Conservation (phyloP, 1,284 basidiomycete species). For the Agaricales sp. region DNA sequence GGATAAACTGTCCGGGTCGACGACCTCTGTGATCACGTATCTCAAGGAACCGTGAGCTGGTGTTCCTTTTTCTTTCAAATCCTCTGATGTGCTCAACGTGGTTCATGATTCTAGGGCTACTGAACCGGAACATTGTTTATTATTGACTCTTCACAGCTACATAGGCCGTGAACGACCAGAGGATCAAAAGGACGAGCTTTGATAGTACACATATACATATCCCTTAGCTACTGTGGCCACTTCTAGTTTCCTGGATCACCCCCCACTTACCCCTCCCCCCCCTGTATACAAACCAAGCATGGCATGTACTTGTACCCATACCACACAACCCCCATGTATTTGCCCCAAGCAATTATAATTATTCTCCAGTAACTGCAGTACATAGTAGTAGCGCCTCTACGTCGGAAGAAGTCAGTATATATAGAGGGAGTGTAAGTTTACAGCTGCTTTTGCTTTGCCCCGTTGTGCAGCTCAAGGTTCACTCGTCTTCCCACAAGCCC, state of each 20-base stretch:
- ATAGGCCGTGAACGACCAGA: slow-evolving; percentile 1
- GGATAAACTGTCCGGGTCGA: slow-evolving; percentile 23
- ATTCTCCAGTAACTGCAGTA: not conserved
- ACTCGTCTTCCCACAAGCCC: slow-evolving; percentile 53
- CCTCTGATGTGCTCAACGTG: not conserved
- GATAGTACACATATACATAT: slow-evolving; percentile 1
- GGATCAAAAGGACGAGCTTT: not conserved
- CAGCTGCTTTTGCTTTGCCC: slow-evolving; percentile 23
- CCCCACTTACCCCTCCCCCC: not conserved
- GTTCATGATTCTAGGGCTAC: not conserved
- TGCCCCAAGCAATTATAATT: not conserved
- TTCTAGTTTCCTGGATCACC: not conserved
- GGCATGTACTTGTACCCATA: not conserved
- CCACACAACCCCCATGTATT: not conserved
- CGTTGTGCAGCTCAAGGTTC: slow-evolving; percentile 53
- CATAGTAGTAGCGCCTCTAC: not conserved
- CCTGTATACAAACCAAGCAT: not conserved
- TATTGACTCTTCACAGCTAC: slow-evolving; percentile 40
- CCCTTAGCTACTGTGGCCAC: too few species aligned
- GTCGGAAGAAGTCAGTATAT: not conserved
- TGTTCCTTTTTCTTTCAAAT: not conserved
- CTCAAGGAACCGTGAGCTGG: slow-evolving; percentile 34
- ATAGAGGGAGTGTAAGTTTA: slow-evolving; percentile 3
- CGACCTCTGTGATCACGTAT: slow-evolving; percentile 32
- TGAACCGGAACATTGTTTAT: slow-evolving; percentile 22